Evolutionary conservation across 805 yeast genomes (phyloP), one percentile per base, ranked within the genome.

Genomic region (Starmerella etchellsii): DNA sequence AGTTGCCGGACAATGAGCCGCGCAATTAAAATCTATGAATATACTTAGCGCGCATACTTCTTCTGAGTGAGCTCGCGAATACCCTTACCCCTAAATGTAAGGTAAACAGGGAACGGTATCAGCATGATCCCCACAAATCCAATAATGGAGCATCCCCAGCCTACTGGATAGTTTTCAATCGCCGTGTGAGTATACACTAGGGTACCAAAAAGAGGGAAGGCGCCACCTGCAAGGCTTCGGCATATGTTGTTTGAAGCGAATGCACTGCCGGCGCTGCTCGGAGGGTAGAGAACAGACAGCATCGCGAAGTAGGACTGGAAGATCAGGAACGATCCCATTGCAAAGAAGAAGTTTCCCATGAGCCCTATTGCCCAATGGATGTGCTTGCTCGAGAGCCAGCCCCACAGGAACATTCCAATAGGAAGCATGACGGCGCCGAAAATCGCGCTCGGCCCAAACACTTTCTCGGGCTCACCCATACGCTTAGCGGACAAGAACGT

Each of bases 161-260:
- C 80, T 15, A 74, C 74, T 1, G 80, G 79, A 52, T 61, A 76
- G 31, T 63, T 66, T 2, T 58, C 34, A 16, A 51, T 57, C 3
- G 56, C 54, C 31, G 55, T 35, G 29, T 53, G 70, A 43, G 65
- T 60, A 54, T 69, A 79, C 70, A 79, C 67, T 19, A 71, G 69
- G 28, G 65, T 55, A 5, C 81, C 81, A 56, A 78, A 77, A 37
- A 79, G 30, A 34, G 80, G 79, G 63, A 74, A 74, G 1, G 68
- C 69, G 46, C 72, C 71, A 1, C 76, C 80, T 52, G 70, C 63
- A 2, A 59, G 58, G 2, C 72, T 62, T 40, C 80, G 65, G 47
- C 67, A 63, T 22, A 74, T 57, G 28, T 64, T 70, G 49, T 73
- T 74, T 26, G 74, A 70, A 5, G 79, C 78, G 55, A 69, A 72